phyloP scores from a whole-genome alignment of 306 rosid genomes.

The Carpinus viminea region DNA sequence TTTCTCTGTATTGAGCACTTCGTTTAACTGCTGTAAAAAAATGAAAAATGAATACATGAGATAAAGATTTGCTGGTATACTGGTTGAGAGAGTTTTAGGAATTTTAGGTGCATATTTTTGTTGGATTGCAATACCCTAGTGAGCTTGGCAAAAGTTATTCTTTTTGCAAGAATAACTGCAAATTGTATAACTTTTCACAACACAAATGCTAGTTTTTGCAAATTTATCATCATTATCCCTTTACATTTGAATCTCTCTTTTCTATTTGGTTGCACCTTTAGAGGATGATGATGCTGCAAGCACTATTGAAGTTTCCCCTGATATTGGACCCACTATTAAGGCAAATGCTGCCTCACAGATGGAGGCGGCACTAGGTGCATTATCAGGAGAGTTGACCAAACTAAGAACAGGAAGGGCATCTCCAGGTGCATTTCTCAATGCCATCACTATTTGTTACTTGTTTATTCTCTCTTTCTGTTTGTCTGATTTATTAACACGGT shows the following conservation, averaged over 20 bases:
- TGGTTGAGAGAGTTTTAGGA: neutral
- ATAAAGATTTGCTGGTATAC: neutral
- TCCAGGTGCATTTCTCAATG: conserved; percentile 52
- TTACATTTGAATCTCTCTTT: neutral
- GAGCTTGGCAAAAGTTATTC: neutral
- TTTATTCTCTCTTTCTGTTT: neutral
- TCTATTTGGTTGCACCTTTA: conserved; percentile 27
- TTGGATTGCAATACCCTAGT: neutral
- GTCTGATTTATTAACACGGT: conserved; percentile 4
- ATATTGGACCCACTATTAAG: conserved; percentile 68
- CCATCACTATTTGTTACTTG: neutral
- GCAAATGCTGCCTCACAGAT: conserved; percentile 70
- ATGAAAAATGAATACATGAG: neutral
- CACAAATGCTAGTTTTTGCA: neutral
- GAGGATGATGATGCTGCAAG: conserved; percentile 65
- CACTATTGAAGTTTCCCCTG: conserved; percentile 55
- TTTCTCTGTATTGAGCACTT: neutral
- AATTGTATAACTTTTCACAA: neutral
- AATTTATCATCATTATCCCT: neutral
- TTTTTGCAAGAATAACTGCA: neutral
- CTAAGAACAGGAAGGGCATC: conserved; percentile 94
- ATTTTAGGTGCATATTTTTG: neutral
- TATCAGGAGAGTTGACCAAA: conserved; percentile 70
- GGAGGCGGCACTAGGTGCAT: conserved; percentile 77
- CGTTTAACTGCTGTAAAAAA: too few relatives aligned